Base-by-base conservation (phyloP, 1,139 yeast genomes). In the Debaryomycetaceae sp. region DNA sequence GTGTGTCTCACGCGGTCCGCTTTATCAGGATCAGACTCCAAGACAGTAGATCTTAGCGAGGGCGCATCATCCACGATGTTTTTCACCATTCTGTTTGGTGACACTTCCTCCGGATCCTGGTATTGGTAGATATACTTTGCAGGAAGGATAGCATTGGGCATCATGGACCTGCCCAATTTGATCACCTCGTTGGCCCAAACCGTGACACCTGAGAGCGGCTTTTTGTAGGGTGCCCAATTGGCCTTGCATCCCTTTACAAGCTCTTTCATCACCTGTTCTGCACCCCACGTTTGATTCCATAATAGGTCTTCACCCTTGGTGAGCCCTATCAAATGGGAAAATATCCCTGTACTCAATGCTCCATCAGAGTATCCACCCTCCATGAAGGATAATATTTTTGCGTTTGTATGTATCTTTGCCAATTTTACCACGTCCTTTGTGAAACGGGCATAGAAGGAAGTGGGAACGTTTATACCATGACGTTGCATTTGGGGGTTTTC, bases 291-390 rank as follows among this genome's bases (percentile, higher is more conserved):
- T 8, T 69, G 65, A 45, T 81, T 77, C 91, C 90, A 85, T 34
- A 72, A 65, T 41, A 73, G 68, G 37, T 75, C 76, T 38, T 69
- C 73, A 34, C 66, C 70, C 46, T 62, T 63, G 33, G 65, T 63
- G 43, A 84, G 60, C 1, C 95, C 95, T 35, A 84, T 80, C 47
- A 87, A 64, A 60, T 87, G 95, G 6, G 95, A 80, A 58, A 86
- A 86, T 0, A 86, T 81, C 8, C 96, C 96, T 0, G 95, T 85
- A 2, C 85, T 66, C 29, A 88, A 70, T 0, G 96, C 96, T 2
- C 87, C 87, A 56, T 88, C 93, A 1, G 95, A 84, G 59, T 88
- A 88, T 0, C 96, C 96, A 17, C 96, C 96, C 63, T 88, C 96
- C 51, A 88, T 66, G 37, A 88, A 66, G 3, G 96, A 86, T 0